phyloP scores from a whole-genome alignment of 495 filamentous ascomycete genomes.

The Xylaria flabelliformis region DNA sequence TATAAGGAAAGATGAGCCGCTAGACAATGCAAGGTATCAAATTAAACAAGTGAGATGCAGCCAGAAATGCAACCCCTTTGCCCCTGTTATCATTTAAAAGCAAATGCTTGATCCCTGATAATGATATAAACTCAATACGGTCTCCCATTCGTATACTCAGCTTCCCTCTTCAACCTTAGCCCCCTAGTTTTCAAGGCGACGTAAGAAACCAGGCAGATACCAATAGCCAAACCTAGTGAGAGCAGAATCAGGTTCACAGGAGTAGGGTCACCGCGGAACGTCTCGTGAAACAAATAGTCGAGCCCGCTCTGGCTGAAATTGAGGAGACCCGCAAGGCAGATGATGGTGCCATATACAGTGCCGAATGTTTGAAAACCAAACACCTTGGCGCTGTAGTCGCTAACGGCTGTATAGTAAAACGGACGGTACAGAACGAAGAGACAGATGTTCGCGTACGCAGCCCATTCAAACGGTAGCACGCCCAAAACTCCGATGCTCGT shows the following conservation, averaged over 20 bases:
- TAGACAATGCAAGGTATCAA: constrained; percentile 4
- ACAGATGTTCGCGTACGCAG: constrained; percentile 78
- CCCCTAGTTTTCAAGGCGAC: constrained; percentile 50
- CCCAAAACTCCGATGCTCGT: constrained; percentile 82
- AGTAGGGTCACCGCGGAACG: constrained; percentile 73
- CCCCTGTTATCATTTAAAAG: not conserved
- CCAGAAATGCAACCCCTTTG: not conserved
- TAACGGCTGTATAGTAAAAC: constrained; percentile 78
- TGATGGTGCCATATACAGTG: constrained; percentile 93
- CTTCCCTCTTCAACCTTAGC: constrained; percentile 31
- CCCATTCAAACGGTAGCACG: constrained; percentile 68
- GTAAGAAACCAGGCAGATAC: constrained; percentile 63
- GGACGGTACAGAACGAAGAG: constrained; percentile 82
- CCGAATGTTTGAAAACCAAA: constrained; percentile 96
- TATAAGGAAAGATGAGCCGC: not conserved
- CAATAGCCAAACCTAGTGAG: constrained; percentile 63
- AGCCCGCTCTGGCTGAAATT: constrained; percentile 87
- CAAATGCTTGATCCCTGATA: not conserved
- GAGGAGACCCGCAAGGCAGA: constrained; percentile 83
- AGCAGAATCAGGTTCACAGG: constrained; percentile 80
- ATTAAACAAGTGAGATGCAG: not conserved
- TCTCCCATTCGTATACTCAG: constrained; percentile 28
- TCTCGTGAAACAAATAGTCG: constrained; percentile 77
- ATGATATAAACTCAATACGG: constrained; percentile 25
- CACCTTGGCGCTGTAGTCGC: constrained; percentile 91